Evolutionary conservation across 192 early-diverging fungal genomes (phyloP), one percentile per base, ranked within the genome.

Genomic region (Spizellomyces punctatus): DNA sequence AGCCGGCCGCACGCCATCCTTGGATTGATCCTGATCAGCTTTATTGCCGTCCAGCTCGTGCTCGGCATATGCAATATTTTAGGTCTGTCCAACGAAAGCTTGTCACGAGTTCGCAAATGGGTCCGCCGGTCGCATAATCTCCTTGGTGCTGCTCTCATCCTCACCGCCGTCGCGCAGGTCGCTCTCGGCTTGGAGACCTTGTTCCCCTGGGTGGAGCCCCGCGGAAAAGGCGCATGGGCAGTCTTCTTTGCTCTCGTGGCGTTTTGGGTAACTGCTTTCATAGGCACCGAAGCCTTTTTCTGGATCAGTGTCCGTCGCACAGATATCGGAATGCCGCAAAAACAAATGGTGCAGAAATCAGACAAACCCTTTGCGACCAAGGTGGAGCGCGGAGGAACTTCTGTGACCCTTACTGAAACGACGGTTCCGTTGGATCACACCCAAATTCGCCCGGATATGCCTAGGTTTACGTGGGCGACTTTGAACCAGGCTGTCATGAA

Each of bases 161-260:
- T 71, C 1, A 48, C 66, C 14, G 19, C 76, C 36, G 44, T 69
- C 17, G 76, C 67, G 41, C 78, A 83, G 57, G 70, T 76, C 48
- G 76, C 36, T 4, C 61, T 80, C 8, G 81, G 81, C 19, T 12
- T 82, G 49, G 21, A 78, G n/a, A 79, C 58, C 47, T 46, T 82
- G 47, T 82, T 75, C 63, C 81, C 81, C 16, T 50, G 27, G 21
- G 45, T 43, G 8, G 78, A 82, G 16, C 67, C 73, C 7, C 75
- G 79, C 42, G 74, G 71, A 10, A n/a, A 27, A 2, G 52, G n/a
- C 21, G 50, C 64, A 10, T 82, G 81, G 81, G 64, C 75, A 59
- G 49, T 68, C 10, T 82, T 81, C 66, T 75, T 74, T 56, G 21
- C 63, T 7, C 57, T 80, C 5, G 44, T 74, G 2, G 49, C 43